Conservation (phyloP, 2,329 filamentous ascomycete species). For the Salinomyces thailandicus region DNA sequence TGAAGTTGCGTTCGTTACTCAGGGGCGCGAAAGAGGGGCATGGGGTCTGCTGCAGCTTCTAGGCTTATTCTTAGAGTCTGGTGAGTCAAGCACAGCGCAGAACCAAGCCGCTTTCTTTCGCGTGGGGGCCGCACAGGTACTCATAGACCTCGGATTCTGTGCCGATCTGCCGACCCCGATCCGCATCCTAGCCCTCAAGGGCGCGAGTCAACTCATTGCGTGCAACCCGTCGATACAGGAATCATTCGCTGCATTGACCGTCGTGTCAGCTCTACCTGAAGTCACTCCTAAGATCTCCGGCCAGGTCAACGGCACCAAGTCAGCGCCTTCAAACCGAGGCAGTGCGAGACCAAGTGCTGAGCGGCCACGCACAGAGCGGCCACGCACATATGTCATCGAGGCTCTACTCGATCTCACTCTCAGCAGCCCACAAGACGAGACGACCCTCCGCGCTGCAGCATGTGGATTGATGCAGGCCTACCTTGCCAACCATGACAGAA, state of each 20-base stretch:
- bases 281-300: slow-evolving; percentile 7
- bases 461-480: slow-evolving; percentile 91
- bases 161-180: slow-evolving; percentile 62
- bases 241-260: slow-evolving; percentile 76
- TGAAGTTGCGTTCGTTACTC: slow-evolving; percentile 29
- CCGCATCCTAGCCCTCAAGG: slow-evolving; percentile 72
- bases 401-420: slow-evolving; percentile 76
- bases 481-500: slow-evolving; percentile 68
- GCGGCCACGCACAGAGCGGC: slow-evolving; percentile 37
- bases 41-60: slow-evolving; percentile 83
- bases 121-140: slow-evolving; percentile 65
- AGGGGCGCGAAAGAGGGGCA: slow-evolving; percentile 72
- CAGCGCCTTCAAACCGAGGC: slow-evolving; percentile 13
- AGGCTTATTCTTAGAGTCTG: slow-evolving; percentile 70
- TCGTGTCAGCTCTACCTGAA: slow-evolving; percentile 31
- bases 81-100: slow-evolving; percentile 66
- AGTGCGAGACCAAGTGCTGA: slow-evolving; percentile 22
- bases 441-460: slow-evolving; percentile 73
- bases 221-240: slow-evolving; percentile 74
- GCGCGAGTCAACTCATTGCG: slow-evolving; percentile 80
- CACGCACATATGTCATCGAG: slow-evolving; percentile 73
- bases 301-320: slow-evolving; percentile 18
- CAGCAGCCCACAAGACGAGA: slow-evolving; percentile 53
- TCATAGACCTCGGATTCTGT: slow-evolving; percentile 74
- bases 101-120: slow-evolving; percentile 85